Conservation (phyloP, 1,284 basidiomycete species). For the Rugosomyces carneus region DNA sequence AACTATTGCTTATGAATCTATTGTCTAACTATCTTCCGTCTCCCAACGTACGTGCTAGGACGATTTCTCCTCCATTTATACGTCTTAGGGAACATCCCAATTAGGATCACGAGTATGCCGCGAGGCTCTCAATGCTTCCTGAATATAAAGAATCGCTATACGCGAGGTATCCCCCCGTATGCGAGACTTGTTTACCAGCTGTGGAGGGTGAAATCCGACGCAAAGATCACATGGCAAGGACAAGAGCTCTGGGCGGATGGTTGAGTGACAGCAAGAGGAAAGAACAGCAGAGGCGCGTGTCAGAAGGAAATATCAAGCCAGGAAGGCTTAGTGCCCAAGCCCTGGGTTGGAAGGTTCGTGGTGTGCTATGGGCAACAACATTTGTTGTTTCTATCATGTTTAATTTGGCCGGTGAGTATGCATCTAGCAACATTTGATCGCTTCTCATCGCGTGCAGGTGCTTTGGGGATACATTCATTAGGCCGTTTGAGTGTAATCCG, state of each 20-base stretch:
- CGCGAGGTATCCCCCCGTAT: conserved; percentile 81
- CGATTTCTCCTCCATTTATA: conserved; percentile 9
- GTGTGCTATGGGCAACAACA: conserved; percentile 52
- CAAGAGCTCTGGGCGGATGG: conserved; percentile 67
- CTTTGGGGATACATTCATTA: conserved; percentile 25
- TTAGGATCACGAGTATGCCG: conserved; percentile 67
- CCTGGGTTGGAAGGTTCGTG: conserved; percentile 56
- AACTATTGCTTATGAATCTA: conserved; percentile 79
- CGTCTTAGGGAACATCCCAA: conserved; percentile 3
- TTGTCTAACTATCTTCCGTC: conserved; percentile 82
- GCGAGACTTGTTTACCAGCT: conserved; percentile 62
- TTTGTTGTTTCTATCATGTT: conserved; percentile 37
- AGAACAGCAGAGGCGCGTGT: conserved; percentile 41
- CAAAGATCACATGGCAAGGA: conserved; percentile 78
- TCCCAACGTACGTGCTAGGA: conserved; percentile 40
- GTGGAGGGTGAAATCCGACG: conserved; percentile 77
- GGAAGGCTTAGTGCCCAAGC: conserved; percentile 40
- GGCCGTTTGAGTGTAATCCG: conserved; percentile 20
- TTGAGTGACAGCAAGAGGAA: conserved; percentile 59
- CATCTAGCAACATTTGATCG: neutral
- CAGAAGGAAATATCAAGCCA: conserved; percentile 31
- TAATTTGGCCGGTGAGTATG: conserved; percentile 39
- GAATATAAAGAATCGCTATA: conserved; percentile 72
- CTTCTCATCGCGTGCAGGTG: conserved; percentile 21
- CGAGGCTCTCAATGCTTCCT: conserved; percentile 56